Percentiles rank a stretch among this genome's conserved stretches.
phyloP scores from a whole-genome alignment of 78 protist species.

The Parvularia atlantis region DNA sequence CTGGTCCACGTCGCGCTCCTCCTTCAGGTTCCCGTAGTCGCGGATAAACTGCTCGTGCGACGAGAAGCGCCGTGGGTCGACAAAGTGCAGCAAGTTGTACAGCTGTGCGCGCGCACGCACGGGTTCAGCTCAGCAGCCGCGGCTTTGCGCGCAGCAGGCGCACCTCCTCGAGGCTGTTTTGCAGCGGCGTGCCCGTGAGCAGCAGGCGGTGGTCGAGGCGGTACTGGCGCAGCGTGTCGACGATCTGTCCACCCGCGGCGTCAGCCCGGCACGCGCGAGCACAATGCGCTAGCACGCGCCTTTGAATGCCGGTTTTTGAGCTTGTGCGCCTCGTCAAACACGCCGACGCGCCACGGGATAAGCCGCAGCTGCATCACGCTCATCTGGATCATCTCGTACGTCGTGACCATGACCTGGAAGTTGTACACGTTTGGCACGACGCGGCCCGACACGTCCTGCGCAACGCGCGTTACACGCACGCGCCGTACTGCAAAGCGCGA shows the following conservation, averaged over 20 bases:
- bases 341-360: not conserved
- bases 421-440: too few relatives aligned
- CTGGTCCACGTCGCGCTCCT: slow-evolving; percentile 29
- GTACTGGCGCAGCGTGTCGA: too few relatives aligned
- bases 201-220: slow-evolving; percentile 15
- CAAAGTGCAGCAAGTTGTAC: too few relatives aligned
- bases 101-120: not conserved
- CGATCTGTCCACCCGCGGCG: too few relatives aligned
- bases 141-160: slow-evolving; percentile 57
- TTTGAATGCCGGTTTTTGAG: slow-evolving; percentile 57
- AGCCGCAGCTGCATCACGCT: not conserved
- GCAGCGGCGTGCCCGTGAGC: slow-evolving; percentile 93
- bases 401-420: slow-evolving; percentile 75
- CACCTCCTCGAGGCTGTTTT: slow-evolving; percentile 67
- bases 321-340: slow-evolving; percentile 86
- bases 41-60: slow-evolving; percentile 13
- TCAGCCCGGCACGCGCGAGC: too few relatives aligned
- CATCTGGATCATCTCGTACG: slow-evolving; percentile 69
- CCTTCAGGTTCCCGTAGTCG: slow-evolving; percentile 32
- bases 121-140: not conserved
- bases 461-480: too few relatives aligned
- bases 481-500: not conserved
- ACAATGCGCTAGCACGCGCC: slow-evolving; percentile 27
- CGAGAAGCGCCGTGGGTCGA: too few relatives aligned
- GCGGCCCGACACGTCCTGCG: too few relatives aligned